These are phyloP conservation scores for Rhododendron ovatum DNA, from an alignment of 148 eudicot genomes.

Conservation along the genomic window DNA sequence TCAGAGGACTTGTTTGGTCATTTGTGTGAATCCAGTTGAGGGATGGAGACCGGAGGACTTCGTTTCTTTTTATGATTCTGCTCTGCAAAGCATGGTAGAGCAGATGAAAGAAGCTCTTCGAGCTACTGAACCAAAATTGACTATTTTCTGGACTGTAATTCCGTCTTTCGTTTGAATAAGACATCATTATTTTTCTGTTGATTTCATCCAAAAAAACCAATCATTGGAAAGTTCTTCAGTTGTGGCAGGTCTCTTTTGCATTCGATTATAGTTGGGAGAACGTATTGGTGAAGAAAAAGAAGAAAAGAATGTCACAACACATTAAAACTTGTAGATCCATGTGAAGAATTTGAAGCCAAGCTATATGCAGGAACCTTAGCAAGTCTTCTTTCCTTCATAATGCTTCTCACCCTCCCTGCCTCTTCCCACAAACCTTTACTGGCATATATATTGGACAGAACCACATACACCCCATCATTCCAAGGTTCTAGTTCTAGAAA, in stretches of 20 bases:
- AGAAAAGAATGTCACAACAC: background rate
- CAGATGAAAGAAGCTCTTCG: background rate
- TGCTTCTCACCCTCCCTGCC: conserved; percentile 50
- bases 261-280: background rate
- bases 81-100: background rate
- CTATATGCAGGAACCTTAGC: conserved; percentile 73
- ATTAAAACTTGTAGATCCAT: conserved; percentile 5
- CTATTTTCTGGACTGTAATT: background rate
- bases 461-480: conserved; percentile 80
- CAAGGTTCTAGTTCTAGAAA: conserved; percentile 62
- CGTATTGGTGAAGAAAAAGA: background rate
- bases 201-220: background rate
- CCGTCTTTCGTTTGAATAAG: background rate
- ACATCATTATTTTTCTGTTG: background rate
- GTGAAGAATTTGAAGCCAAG: conserved; percentile 14
- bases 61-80: background rate
- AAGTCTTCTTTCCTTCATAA: conserved; percentile 58
- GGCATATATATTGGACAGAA: conserved; percentile 74
- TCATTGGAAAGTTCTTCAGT: background rate
- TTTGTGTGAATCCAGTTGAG: background rate
- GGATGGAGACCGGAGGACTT: background rate
- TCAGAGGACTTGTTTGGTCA: background rate
- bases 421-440: conserved; percentile 62
- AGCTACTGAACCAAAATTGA: background rate
- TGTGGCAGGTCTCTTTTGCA: background rate